Evolutionary conservation across 805 yeast genomes (phyloP).

Genomic region (Isabelozyma gotoi): DNA sequence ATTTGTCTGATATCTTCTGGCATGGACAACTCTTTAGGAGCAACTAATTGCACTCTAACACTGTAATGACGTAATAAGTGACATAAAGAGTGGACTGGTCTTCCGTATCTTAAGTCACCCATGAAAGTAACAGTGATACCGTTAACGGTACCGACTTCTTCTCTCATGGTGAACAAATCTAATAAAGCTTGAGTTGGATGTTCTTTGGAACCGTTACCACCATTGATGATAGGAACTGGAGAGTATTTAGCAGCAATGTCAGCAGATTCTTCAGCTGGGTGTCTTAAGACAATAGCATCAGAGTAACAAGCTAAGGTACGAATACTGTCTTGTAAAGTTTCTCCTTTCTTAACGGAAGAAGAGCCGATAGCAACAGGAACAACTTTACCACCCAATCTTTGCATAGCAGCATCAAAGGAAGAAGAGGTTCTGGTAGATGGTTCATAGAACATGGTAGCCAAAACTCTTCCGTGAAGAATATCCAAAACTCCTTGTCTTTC

Average conservation of each 20-base stretch:
- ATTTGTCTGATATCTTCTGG: conserved; percentile 73
- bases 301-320: conserved; percentile 93
- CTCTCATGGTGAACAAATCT: conserved; percentile 97
- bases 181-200: conserved; percentile 99
- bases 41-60: conserved; percentile 86
- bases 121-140: conserved; percentile 97
- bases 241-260: conserved; percentile 94
- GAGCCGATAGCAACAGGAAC: conserved; percentile 80
- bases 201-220: conserved; percentile 97
- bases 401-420: conserved; percentile 99
- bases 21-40: conserved; percentile 84
- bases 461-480: conserved; percentile 81
- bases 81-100: conserved; percentile 97
- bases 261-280: conserved; percentile 90
- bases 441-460: conserved; percentile 95
- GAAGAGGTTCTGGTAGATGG: conserved; percentile 97
- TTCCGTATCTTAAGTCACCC: conserved; percentile 98
- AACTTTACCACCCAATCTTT: conserved; percentile 97
- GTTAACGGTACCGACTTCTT: conserved; percentile 97
- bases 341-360: conserved; percentile 98
- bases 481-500: conserved; percentile 95
- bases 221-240: conserved; percentile 95
- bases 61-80: conserved; percentile 88
- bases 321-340: conserved; percentile 94
- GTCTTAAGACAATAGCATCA: conserved; percentile 96